Evolutionary conservation across 2,329 filamentous ascomycete species (phyloP).

Genomic region (Monilinia fructicola): DNA sequence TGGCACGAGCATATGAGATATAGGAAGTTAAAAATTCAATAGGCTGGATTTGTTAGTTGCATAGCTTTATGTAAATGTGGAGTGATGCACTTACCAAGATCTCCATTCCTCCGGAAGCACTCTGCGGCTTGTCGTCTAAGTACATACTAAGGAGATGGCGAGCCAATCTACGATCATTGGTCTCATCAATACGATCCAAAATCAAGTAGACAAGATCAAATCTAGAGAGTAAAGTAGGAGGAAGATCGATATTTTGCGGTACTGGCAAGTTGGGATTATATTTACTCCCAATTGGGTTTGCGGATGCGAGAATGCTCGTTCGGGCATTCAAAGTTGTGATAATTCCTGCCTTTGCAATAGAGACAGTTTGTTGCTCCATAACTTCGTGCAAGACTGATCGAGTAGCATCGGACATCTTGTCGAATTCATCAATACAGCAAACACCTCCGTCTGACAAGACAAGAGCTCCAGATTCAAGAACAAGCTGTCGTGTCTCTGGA

Average conservation of each 20-base stretch:
- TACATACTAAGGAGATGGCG: slow-evolving; percentile 96
- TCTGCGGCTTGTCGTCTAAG: slow-evolving; percentile 88
- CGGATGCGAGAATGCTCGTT: slow-evolving; percentile 92
- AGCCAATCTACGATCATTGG: slow-evolving; percentile 81
- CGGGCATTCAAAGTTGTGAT: slow-evolving; percentile 90
- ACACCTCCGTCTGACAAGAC: slow-evolving; percentile 74
- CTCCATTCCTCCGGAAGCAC: slow-evolving; percentile 70
- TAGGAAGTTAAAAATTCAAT: slow-evolving; percentile 95
- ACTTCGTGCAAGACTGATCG: slow-evolving; percentile 76
- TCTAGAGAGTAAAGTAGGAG: slow-evolving; percentile 88
- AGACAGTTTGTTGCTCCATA: slow-evolving; percentile 79
- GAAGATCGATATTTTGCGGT: slow-evolving; percentile 96
- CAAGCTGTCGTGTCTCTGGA: slow-evolving; percentile 69
- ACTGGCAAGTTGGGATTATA: slow-evolving; percentile 96
- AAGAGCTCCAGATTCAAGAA: slow-evolving; percentile 72
- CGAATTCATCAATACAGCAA: slow-evolving; percentile 78
- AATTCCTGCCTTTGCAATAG: slow-evolving; percentile 75
- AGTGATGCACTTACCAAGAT: slow-evolving; percentile 64
- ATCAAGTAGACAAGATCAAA: slow-evolving; percentile 98
- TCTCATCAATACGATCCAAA: slow-evolving; percentile 89
- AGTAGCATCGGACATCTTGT: slow-evolving; percentile 76
- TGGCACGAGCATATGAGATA: slow-evolving; percentile 90
- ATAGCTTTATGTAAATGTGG: slow-evolving; percentile 15
- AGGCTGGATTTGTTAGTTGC: slow-evolving; percentile 52
- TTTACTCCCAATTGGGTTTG: slow-evolving; percentile 96